Conservation (phyloP, 176 grass and related monocot genomes). For the Puya raimondii region DNA sequence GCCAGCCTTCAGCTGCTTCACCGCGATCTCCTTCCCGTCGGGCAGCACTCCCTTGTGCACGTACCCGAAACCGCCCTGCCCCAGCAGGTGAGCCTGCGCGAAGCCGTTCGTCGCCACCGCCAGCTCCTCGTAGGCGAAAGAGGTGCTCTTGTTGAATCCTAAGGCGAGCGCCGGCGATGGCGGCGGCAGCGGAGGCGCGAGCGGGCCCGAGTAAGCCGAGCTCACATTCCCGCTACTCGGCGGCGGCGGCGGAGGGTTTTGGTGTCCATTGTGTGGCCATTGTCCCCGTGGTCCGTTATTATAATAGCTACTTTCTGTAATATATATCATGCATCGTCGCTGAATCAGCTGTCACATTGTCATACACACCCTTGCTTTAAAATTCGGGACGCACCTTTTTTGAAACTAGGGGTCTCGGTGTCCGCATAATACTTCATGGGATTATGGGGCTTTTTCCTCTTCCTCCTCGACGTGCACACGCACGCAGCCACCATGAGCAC, state of each 20-base stretch:
- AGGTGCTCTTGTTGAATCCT: conserved; percentile 40
- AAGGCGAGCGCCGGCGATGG: conserved; percentile 28
- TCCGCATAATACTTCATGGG: neutral
- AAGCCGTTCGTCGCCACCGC: conserved; percentile 27
- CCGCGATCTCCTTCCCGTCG: conserved; percentile 40
- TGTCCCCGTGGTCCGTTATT: conserved; percentile 1
- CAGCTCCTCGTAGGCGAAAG: conserved; percentile 33
- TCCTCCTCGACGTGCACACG: neutral
- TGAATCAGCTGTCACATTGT: no score
- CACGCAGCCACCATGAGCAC: neutral
- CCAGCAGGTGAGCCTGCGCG: conserved; percentile 29
- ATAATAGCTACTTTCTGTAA: conserved; percentile 5
- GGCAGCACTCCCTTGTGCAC: conserved; percentile 45
- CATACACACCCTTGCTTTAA: no score
- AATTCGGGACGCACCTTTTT: neutral
- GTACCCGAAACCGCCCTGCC: conserved; percentile 49
- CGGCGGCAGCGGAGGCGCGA: conserved; percentile 18
- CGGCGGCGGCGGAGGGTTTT: neutral
- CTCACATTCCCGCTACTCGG: conserved; percentile 10
- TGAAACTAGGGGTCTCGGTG: neutral
- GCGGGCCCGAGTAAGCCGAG: conserved; percentile 18
- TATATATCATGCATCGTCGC: no score
- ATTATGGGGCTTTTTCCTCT: neutral
- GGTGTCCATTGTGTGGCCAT: conserved; percentile 36
- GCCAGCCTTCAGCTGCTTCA: conserved; percentile 51